phyloP scores from a whole-genome alignment of 371 early-diverging fungal species.

The Mucor plumbeus region DNA sequence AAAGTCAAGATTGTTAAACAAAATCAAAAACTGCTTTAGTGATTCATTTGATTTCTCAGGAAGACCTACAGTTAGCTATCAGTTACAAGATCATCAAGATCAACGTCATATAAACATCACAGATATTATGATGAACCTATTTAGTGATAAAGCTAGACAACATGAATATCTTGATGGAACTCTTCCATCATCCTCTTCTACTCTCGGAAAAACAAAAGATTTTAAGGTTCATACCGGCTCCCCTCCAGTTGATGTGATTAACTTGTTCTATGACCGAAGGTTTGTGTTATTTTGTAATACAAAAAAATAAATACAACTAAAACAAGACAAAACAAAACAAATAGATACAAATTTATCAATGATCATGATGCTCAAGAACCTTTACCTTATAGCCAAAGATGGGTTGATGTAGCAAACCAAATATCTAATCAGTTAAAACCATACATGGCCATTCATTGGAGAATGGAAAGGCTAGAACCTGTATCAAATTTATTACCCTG shows the following conservation, averaged over 20 bases:
- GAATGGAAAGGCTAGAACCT: slow-evolving; percentile 56
- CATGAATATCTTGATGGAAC: slow-evolving; percentile 24
- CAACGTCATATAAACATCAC: slow-evolving; percentile 38
- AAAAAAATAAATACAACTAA: neutral
- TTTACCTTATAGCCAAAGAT: slow-evolving; percentile 38
- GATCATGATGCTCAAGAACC: slow-evolving; percentile 35
- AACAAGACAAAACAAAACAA: neutral
- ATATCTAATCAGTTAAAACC: slow-evolving; percentile 43
- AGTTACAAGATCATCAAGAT: slow-evolving; percentile 28
- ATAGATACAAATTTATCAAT: slow-evolving; percentile 45
- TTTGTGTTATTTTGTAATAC: neutral
- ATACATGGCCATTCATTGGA: slow-evolving; percentile 58
- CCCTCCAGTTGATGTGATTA: slow-evolving; percentile 47
- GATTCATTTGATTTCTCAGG: slow-evolving; percentile 26
- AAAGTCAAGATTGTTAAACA: slow-evolving; percentile 20
- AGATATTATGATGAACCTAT: slow-evolving; percentile 28
- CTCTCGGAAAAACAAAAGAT: neutral
- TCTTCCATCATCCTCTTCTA: neutral
- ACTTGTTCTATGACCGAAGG: slow-evolving; percentile 47
- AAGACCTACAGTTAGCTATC: slow-evolving; percentile 34
- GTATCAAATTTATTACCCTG: slow-evolving; percentile 46
- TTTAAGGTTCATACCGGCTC: neutral
- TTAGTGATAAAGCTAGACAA: slow-evolving; percentile 39
- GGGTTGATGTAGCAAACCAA: slow-evolving; percentile 38
- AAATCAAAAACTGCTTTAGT: slow-evolving; percentile 28